Base-by-base conservation (phyloP, 129 eudicot genomes). In the Tagetes erecta region DNA sequence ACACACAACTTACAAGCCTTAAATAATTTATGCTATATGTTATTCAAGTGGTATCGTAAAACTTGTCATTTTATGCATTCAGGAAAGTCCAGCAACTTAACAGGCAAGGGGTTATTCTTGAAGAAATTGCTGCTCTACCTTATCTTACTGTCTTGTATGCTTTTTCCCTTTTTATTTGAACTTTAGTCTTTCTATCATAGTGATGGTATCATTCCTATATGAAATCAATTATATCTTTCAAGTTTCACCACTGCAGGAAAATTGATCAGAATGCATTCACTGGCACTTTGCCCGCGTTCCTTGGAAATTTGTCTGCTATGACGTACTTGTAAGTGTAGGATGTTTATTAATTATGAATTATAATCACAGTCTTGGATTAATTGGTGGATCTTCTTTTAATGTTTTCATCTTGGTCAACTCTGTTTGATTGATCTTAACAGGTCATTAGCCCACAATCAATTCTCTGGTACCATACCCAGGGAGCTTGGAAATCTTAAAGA, bases 221-320 rank as follows among this genome's bases (percentile, higher is more conserved):
- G 66, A 10, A 55, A 13, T 53, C 35, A 41, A 30, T 47, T 49
- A 10, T 59, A 68, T 46, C 69, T 37, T 68, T 20, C 27, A 20
- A 20, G 27, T 20, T 20, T 46, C 34, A 65, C 42, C 27, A 63
- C 31, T 83, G 76, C 83, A 84, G 92, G 73, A 72, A 77, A 64
- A 65, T 87, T 71, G 80, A 85, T 64, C 86, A 82, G 56, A 91
- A 91, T 81, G 87, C 83, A 62, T 82, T 87, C 70, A 81, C 94
- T 47, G 97, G 97, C 81, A 76, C 89, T 42, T 60, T 91, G 74
- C 85, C 97, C 39, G 33, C 85, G 2, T 82, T 86, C 75, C 83
- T 91, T 64, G 89, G 91, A 59, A 87, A 85, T 65, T 78, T 91
- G 36, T 82, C 82, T 58, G 83, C 49, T 52, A 49, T 82, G 80